Base-by-base conservation (phyloP, 805 yeast genomes). In the Saccharomycopsis sp. region DNA sequence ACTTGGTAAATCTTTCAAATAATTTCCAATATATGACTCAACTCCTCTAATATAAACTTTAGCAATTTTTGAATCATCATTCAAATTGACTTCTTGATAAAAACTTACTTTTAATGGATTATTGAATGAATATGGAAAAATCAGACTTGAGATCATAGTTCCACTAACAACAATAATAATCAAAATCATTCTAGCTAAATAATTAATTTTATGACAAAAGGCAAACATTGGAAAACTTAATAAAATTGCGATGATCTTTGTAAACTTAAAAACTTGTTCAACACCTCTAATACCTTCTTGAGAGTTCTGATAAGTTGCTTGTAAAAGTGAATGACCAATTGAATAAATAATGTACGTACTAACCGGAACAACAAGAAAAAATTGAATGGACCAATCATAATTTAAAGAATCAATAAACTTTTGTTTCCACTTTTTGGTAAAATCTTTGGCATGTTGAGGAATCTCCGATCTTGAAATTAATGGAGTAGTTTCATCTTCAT, bases 341-440 rank as follows among this genome's bases (percentile, higher is more conserved):
- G 72, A 69, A 50, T 73, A 69, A n/a, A 77, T 52, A 27, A 79
- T 52, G 26, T 70, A 66, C 2, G 76, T 61, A 1, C 80, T 61
- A 12, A 79, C 39, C 2, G 96, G 95, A 12, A 80, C 84, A 14
- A 79, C 55, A 1, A 77, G 46, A 25, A 83, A 49, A 51, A 73
- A 85, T 56, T 87, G 95, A 14, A 84, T 48, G 13, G 79, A 67
- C 95, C 96, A 87, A 51, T 81, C 94, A 53, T 80, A 84, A 31
- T 78, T 70, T 35, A 71, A 68, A 3, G 75, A 70, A 37, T 52
- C 47, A 3, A 39, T 14, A 14, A n/a, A 5, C 5, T 30, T 13
- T 14, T 19, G 13, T 21, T 20, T 23, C 14, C 21, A 28, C 21
- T 4, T 21, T 6, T 21, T 17, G 32, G 27, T 14, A 14, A 23